Percentiles rank a stretch among this genome's conserved stretches.
Evolutionary conservation across 345 rosid genomes (phyloP).

Genomic region (Eucalyptus marginata): DNA sequence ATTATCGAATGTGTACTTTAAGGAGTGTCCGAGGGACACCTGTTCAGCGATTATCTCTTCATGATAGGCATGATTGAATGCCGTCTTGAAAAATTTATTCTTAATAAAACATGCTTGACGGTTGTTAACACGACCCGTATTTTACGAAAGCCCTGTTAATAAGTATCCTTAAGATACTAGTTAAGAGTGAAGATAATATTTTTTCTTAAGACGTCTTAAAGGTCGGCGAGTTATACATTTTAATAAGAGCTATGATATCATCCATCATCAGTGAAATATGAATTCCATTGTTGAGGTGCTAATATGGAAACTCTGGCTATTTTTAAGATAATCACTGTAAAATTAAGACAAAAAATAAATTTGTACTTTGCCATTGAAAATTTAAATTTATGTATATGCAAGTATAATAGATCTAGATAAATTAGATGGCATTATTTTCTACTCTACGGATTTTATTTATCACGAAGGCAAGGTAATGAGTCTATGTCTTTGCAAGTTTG

Average conservation of each 20-base stretch:
- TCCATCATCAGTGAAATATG: background rate
- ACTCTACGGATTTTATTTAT: too few species aligned
- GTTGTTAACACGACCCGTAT: too few species aligned
- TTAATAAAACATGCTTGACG: background rate
- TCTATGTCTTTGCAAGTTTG: background rate
- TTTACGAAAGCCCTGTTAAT: background rate
- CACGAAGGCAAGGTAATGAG: background rate
- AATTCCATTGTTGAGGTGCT: background rate
- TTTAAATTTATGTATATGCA: background rate
- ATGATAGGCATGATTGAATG: too few species aligned
- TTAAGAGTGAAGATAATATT: background rate
- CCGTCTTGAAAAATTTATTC: background rate
- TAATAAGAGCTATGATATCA: background rate
- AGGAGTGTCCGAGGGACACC: too few species aligned
- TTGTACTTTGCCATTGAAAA: background rate
- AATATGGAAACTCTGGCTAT: background rate
- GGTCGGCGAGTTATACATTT: background rate
- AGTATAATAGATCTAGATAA: background rate
- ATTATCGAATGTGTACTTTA: too few species aligned
- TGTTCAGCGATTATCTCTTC: too few species aligned
- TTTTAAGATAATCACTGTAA: background rate
- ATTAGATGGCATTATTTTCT: background rate
- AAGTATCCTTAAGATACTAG: background rate
- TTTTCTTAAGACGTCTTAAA: background rate
- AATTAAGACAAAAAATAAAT: background rate